Evolutionary conservation across 306 rosid species (phyloP), one percentile per base, ranked within the genome.

Genomic region (Coriaria nepalensis): DNA sequence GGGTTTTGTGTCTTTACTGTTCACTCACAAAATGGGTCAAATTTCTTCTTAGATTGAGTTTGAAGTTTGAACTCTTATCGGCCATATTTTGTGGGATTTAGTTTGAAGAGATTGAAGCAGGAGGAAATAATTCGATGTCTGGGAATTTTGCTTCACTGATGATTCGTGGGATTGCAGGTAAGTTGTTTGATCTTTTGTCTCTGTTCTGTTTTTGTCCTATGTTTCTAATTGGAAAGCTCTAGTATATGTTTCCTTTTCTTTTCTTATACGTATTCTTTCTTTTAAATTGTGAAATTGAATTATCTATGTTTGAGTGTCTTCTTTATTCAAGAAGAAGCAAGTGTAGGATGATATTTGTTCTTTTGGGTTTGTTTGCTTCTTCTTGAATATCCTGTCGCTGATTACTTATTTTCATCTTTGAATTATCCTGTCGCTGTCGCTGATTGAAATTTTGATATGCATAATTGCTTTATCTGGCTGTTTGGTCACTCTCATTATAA

Each of bases 131-230:
- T 20, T 33, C 64, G 58, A 72, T 62, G 73, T 54, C 66, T 37
- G 59, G 51, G 54, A 66, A 60, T 63, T 56, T 54, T 44, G 52
- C 68, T 0, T 53, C 57, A 11, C 40, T 56, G 35, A 11, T 57
- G 60, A 55, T 61, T 47, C 62, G 60, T 7, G 41, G 49, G 42
- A 37, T 61, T 49, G 61, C 78, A 50, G 76, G 82, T 68, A 9
- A 61, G 70, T 10, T 46, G 35, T 64, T 11, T 11, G 40, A 4
- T 3, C n/a, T 40, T 55, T 13, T n/a, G 5, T 50, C 9, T 57
- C 10, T 53, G 47, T 6, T 36, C n/a, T 20, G 29, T 20, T 20
- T 20, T 20, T 6, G 9, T 47, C 40, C 13, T 4, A 4, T 41
- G 6, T n/a, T 41, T 41, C 10, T 15, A 29, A 4, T 13, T 53